Evolutionary conservation across 805 yeast species (phyloP).

Genomic region (Suhomyces prunicola): DNA sequence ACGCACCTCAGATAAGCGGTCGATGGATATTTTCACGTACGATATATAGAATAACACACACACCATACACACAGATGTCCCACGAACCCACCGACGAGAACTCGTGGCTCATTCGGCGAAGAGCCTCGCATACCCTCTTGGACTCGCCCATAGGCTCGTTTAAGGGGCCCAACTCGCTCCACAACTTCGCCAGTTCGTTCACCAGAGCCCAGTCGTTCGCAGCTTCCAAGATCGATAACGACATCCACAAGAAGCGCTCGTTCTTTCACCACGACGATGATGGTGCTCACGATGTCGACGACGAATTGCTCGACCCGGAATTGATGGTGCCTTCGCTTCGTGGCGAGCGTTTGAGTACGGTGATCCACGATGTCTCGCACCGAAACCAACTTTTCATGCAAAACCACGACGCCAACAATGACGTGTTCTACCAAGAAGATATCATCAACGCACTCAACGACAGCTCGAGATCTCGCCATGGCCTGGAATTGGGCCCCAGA

Average conservation of each 20-base stretch:
- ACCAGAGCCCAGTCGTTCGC: slow-evolving; percentile 36
- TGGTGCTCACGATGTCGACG: slow-evolving; percentile 11
- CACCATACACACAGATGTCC: not conserved
- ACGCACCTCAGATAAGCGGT: not conserved
- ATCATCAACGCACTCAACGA: slow-evolving; percentile 23
- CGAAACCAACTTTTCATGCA: slow-evolving; percentile 22
- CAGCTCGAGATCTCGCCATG: slow-evolving; percentile 29
- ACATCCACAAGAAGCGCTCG: slow-evolving; percentile 18
- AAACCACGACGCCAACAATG: slow-evolving; percentile 17
- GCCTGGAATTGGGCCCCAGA: slow-evolving; percentile 20
- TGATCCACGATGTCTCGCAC: slow-evolving; percentile 39
- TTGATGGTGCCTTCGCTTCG: slow-evolving; percentile 51
- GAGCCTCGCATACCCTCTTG: slow-evolving; percentile 8
- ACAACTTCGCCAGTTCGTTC: slow-evolving; percentile 40
- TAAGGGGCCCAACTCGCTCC: slow-evolving; percentile 34
- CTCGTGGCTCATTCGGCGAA: slow-evolving; percentile 2
- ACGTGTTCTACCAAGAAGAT: slow-evolving; percentile 41
- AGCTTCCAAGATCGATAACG: slow-evolving; percentile 16
- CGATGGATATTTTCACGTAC: not conserved
- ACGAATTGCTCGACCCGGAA: slow-evolving; percentile 49
- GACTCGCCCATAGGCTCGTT: slow-evolving; percentile 15
- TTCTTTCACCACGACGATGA: slow-evolving; percentile 13
- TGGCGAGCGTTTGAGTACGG: slow-evolving; percentile 64
- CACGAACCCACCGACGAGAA: not conserved
- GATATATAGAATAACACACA: not conserved